Evolutionary conservation across 23 red algal genomes (phyloP).

Genomic region (Gracilaria domingensis): DNA sequence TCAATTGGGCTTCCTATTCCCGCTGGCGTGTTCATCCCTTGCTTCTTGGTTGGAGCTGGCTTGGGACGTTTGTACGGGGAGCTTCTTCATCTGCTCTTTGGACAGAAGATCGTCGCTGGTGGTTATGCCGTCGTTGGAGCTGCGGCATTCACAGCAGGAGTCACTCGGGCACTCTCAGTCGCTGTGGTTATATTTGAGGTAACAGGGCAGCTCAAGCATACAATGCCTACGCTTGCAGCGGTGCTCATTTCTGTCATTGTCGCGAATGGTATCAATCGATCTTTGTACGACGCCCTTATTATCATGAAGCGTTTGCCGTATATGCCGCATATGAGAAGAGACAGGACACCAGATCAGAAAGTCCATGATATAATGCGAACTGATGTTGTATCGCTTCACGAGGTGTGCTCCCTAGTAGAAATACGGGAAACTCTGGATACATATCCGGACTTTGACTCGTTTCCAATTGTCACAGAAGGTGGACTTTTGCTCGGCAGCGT

Average conservation of each 20-base stretch:
- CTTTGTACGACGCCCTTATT: conserved; percentile 97
- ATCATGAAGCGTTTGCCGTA: conserved; percentile 98
- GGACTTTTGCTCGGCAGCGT: conserved; percentile 82
- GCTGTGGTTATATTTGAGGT: conserved; percentile 99
- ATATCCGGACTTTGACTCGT: conserved; percentile 77
- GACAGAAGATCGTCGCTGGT: conserved; percentile 86
- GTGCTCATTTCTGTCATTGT: conserved; percentile 93
- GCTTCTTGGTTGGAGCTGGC: conserved; percentile 91
- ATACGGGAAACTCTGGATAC: conserved; percentile 71
- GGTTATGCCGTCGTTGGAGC: conserved; percentile 97
- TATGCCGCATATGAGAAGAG: conserved; percentile 97
- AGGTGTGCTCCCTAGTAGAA: conserved; percentile 38
- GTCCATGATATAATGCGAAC: conserved; percentile 85
- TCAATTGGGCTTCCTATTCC: conserved; percentile 96
- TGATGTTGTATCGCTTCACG: conserved; percentile 77
- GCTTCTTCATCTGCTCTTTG: conserved; percentile 86
- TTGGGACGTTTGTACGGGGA: conserved; percentile 98
- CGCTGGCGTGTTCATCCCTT: conserved; percentile 97
- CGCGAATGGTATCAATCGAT: conserved; percentile 91
- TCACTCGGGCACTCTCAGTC: conserved; percentile 93
- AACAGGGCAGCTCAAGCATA: conserved; percentile 95
- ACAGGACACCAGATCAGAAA: conserved; percentile 78
- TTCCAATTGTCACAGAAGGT: conserved; percentile 79
- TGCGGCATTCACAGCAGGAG: conserved; percentile 96
- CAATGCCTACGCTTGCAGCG: conserved; percentile 89